Conservation (phyloP, 768 basidiomycete species). For the Lentinula sp. region DNA sequence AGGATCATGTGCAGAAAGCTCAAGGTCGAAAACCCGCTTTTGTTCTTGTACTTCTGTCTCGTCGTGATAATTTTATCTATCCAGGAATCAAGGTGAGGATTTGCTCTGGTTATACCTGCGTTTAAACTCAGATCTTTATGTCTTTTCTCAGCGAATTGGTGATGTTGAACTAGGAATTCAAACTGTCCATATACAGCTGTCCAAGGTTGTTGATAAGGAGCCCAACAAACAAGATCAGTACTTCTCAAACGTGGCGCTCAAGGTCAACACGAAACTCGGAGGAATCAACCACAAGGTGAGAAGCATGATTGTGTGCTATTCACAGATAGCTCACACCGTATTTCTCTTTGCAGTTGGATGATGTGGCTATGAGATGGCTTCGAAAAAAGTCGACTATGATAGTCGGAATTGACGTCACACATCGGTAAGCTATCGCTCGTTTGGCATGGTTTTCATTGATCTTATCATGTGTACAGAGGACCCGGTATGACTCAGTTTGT, state of each 20-base stretch:
- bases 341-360: constrained; percentile 37
- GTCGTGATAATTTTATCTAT: constrained; percentile 69
- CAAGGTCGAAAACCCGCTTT: constrained; percentile 45
- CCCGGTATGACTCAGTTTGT: neutral
- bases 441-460: neutral
- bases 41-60: constrained; percentile 65
- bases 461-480: neutral
- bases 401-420: constrained; percentile 82
- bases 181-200: constrained; percentile 66
- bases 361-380: constrained; percentile 55
- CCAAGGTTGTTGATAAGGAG: constrained; percentile 48
- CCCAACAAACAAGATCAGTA: constrained; percentile 68
- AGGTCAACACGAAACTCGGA: constrained; percentile 79
- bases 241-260: constrained; percentile 75
- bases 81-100: constrained; percentile 61
- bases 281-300: constrained; percentile 66
- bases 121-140: neutral
- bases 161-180: constrained; percentile 71
- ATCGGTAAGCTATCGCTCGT: constrained; percentile 31
- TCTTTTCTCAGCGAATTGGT: constrained; percentile 44
- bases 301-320: neutral
- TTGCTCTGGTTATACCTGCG: neutral
- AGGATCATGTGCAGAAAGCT: constrained; percentile 15
- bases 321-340: neutral
- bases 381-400: constrained; percentile 69